Evolutionary conservation across 805 yeast genomes (phyloP).

Genomic region (Isabelozyma heimii): DNA sequence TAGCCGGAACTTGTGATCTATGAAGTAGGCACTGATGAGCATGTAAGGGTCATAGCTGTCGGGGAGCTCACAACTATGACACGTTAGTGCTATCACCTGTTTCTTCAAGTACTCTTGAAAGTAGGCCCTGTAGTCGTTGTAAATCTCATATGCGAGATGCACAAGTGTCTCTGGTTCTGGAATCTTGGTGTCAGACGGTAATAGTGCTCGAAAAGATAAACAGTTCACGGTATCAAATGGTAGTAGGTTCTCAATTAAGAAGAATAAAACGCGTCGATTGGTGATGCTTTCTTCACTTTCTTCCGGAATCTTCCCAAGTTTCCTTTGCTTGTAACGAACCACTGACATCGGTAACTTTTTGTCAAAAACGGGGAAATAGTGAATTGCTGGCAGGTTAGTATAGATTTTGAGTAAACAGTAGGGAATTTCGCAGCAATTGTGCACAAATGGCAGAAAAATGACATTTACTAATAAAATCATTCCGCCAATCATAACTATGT

Average conservation of each 20-base stretch:
- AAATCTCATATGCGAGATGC: conserved; percentile 16
- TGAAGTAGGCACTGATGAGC: conserved; percentile 16
- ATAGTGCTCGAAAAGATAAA: conserved; percentile 11
- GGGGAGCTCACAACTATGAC: conserved; percentile 17
- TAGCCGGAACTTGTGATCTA: conserved; percentile 11
- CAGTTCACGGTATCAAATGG: conserved; percentile 14
- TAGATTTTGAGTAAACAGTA: neutral
- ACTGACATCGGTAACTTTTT: neutral
- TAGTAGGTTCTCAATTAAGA: conserved; percentile 19
- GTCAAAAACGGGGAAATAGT: neutral
- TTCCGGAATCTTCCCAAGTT: neutral
- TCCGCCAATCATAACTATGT: too few species aligned
- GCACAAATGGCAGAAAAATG: neutral
- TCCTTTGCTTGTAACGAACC: neutral
- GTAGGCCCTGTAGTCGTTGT: conserved; percentile 15
- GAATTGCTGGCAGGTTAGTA: neutral
- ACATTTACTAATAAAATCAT: too few species aligned
- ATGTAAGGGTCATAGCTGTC: conserved; percentile 9
- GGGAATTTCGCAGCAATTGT: neutral
- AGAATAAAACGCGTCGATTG: conserved; percentile 6
- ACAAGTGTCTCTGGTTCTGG: conserved; percentile 15
- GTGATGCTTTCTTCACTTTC: neutral
- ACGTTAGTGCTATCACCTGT: conserved; percentile 13
- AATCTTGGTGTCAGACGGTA: conserved; percentile 1
- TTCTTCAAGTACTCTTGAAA: conserved; percentile 13